Percentiles rank a stretch among this genome's conserved stretches.
Conservation (phyloP, 169 alveolate genomes). For the Plasmodium gaboni region DNA sequence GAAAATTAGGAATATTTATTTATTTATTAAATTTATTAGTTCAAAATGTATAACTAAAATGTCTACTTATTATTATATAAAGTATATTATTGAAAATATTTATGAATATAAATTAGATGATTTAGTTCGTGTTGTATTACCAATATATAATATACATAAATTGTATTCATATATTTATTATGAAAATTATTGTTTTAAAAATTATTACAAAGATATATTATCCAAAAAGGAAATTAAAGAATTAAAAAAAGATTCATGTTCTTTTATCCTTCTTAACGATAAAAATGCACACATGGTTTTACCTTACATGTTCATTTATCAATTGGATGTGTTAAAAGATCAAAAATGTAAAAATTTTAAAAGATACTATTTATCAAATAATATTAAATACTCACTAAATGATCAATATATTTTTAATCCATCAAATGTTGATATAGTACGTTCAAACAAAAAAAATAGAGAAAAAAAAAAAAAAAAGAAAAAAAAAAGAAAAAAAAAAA, state of each 20-base stretch:
- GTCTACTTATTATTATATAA: slow-evolving; percentile 67
- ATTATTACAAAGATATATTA: slow-evolving; percentile 42
- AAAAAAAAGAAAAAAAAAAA: not conserved
- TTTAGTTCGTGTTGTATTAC: slow-evolving; percentile 65
- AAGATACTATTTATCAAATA: too few relatives aligned
- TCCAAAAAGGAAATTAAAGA: slow-evolving; percentile 11
- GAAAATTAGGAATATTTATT: slow-evolving; percentile 33
- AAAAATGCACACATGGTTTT: slow-evolving; percentile 15
- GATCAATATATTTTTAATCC: too few relatives aligned
- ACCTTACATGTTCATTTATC: slow-evolving; percentile 19
- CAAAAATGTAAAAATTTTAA: too few relatives aligned
- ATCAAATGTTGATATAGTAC: not conserved
- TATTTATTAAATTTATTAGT: slow-evolving; percentile 59
- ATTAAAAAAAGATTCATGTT: slow-evolving; percentile 16
- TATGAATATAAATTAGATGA: slow-evolving; percentile 40
- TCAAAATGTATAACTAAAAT: slow-evolving; percentile 55
- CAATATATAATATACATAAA: slow-evolving; percentile 55
- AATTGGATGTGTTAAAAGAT: slow-evolving; percentile 9
- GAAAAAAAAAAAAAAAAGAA: not conserved
- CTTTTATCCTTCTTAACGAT: slow-evolving; percentile 25
- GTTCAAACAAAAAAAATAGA: not conserved
- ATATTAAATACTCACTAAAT: too few relatives aligned
- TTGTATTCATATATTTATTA: slow-evolving; percentile 59
- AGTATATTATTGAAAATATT: slow-evolving; percentile 50
- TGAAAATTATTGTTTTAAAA: slow-evolving; percentile 45